Percentiles rank a stretch among this genome's conserved stretches.
Evolutionary conservation across 768 basidiomycete species (phyloP).

Genomic region (Melanogaster broomeanus): DNA sequence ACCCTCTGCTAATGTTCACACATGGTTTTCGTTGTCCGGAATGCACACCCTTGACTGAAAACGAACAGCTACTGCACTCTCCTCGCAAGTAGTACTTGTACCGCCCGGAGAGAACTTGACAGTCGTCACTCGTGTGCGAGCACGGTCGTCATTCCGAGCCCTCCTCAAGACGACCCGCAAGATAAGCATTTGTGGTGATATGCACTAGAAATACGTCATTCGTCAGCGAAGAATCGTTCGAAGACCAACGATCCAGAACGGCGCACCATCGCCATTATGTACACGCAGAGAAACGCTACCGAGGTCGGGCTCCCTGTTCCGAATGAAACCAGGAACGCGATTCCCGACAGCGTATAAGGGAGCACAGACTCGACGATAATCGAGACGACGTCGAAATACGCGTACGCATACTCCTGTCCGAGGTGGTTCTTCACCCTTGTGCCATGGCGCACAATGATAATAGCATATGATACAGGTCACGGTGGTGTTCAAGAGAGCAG

Average conservation of each 20-base stretch:
- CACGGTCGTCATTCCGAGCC: conserved; percentile 14
- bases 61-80: neutral
- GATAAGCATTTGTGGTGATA: conserved; percentile 28
- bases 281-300: conserved; percentile 17
- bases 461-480: no score
- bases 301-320: conserved; percentile 12
- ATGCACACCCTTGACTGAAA: neutral
- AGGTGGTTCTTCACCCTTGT: conserved; percentile 11
- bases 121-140: neutral
- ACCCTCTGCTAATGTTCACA: neutral
- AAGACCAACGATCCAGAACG: neutral
- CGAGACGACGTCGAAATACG: no score
- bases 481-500: no score
- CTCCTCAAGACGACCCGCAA: conserved; percentile 21
- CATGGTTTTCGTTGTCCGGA: neutral
- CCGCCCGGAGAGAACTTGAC: no score
- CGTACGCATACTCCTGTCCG: conserved; percentile 17
- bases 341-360: no score
- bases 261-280: conserved; percentile 21
- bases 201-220: conserved; percentile 7
- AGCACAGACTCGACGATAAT: no score
- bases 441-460: conserved; percentile 14
- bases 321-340: conserved; percentile 21
- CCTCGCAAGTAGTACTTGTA: no score
- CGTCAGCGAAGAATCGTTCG: neutral